These are phyloP conservation scores for Pseudocercospora fuligena DNA, from an alignment of 2,329 filamentous ascomycete genomes.

Conservation along the genomic window DNA sequence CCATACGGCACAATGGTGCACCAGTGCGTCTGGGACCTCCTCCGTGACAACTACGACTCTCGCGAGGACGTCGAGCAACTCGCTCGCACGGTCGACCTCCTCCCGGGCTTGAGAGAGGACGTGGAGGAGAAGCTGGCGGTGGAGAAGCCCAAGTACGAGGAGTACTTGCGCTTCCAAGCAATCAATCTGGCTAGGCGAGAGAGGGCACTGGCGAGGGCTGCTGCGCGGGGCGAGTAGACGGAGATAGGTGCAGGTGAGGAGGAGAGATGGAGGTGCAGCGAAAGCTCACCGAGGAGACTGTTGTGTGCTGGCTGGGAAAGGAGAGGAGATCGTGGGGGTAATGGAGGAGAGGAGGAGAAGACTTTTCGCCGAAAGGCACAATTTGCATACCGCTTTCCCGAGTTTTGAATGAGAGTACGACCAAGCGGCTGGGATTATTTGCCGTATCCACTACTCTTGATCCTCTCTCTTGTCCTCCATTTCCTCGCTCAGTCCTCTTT, in stretches of 20 bases:
- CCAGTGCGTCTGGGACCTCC: slow-evolving; percentile 21
- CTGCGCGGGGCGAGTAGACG: background rate
- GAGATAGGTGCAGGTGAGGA: background rate
- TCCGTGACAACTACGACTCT: slow-evolving; percentile 1
- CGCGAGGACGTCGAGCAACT: background rate
- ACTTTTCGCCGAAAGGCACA: background rate
- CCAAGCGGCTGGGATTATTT: background rate
- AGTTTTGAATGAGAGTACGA: background rate
- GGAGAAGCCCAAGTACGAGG: background rate
- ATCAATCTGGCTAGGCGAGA: background rate
- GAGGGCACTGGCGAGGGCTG: background rate
- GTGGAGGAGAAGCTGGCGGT: background rate
- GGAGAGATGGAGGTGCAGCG: background rate
- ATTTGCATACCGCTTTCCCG: background rate
- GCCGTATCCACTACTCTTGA: background rate
- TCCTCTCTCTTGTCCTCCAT: background rate
- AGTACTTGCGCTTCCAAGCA: background rate
- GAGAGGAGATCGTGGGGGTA: background rate
- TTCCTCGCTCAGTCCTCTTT: background rate
- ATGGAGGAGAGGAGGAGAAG: background rate
- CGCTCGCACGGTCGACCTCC: background rate
- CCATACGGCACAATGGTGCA: slow-evolving; percentile 17
- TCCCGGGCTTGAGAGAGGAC: background rate
- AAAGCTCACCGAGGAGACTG: background rate
- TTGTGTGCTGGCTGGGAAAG: background rate